Conservation (phyloP, 2,329 filamentous ascomycete genomes). For the Myriosclerotinia curreyana region DNA sequence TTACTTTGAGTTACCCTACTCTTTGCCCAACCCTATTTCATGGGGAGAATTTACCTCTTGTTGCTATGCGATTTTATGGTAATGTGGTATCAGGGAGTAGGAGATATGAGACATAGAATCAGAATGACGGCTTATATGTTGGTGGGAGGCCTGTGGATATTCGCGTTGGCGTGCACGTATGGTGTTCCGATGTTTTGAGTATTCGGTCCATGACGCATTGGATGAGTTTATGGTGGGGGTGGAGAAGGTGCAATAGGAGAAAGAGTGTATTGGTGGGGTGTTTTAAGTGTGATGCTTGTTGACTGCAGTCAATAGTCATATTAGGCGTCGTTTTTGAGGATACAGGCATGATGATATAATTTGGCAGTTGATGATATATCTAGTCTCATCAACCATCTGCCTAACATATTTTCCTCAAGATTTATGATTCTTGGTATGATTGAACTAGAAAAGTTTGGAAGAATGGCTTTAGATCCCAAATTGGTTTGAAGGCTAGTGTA, state of each 20-base stretch:
- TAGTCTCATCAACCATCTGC: too few relatives aligned
- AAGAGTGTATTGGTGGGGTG: neutral
- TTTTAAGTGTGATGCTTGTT: neutral
- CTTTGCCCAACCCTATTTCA: neutral
- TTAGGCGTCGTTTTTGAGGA: too few relatives aligned
- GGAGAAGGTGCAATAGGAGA: neutral
- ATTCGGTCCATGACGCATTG: neutral
- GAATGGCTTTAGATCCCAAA: too few relatives aligned
- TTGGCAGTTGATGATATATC: too few relatives aligned
- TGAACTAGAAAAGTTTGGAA: too few relatives aligned
- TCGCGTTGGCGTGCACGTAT: neutral
- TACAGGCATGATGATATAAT: too few relatives aligned
- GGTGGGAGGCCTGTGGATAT: neutral
- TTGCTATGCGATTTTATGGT: neutral
- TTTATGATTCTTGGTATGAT: too few relatives aligned
- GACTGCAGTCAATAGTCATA: neutral
- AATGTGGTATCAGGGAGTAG: neutral
- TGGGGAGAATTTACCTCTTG: neutral
- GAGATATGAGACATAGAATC: neutral
- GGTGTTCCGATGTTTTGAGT: neutral
- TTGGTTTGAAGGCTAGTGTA: too few relatives aligned
- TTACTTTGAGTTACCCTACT: too few relatives aligned
- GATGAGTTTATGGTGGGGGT: neutral
- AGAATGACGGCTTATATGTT: neutral
- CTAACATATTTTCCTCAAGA: too few relatives aligned